These are phyloP conservation scores for Ricinus communis DNA, from an alignment of 345 rosid species.

Conservation along the genomic window DNA sequence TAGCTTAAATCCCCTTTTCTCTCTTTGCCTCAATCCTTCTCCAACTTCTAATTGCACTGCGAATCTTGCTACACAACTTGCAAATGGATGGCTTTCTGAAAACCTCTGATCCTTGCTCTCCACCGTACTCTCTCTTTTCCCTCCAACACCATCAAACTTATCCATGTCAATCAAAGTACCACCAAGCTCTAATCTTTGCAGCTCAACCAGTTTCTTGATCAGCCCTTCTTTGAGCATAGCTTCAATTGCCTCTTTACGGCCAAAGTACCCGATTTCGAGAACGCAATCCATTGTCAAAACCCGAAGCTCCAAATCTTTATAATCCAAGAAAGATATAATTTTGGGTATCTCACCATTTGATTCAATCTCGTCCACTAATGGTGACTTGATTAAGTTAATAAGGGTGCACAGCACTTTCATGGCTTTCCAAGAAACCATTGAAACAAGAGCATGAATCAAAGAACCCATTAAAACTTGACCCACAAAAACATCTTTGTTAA, in stretches of 20 bases:
- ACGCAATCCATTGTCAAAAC: slow-evolving; percentile 49
- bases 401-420: slow-evolving; percentile 42
- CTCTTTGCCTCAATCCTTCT: slow-evolving; percentile 69
- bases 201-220: slow-evolving; percentile 46
- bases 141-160: slow-evolving; percentile 16
- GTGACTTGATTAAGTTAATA: slow-evolving; percentile 55
- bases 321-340: slow-evolving; percentile 42
- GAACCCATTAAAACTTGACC: slow-evolving; percentile 56
- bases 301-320: slow-evolving; percentile 41
- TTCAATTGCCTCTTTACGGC: slow-evolving; percentile 63
- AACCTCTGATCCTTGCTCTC: slow-evolving; percentile 29
- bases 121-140: slow-evolving; percentile 21
- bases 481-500: slow-evolving; percentile 71
- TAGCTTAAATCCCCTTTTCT: slow-evolving; percentile 59
- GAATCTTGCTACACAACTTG: slow-evolving; percentile 67
- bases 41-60: slow-evolving; percentile 76
- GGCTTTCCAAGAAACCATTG: slow-evolving; percentile 35
- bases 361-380: slow-evolving; percentile 58
- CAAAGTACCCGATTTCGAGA: slow-evolving; percentile 64
- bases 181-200: slow-evolving; percentile 59
- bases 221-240: slow-evolving; percentile 48
- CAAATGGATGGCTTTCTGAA: slow-evolving; percentile 55
- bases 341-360: slow-evolving; percentile 46
- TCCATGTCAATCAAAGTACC: slow-evolving; percentile 59
- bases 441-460: slow-evolving; percentile 45